Evolutionary conservation across 176 grass and related monocot species (phyloP), one percentile per base, ranked within the genome.

Genomic region (Cenchrus purpureus): DNA sequence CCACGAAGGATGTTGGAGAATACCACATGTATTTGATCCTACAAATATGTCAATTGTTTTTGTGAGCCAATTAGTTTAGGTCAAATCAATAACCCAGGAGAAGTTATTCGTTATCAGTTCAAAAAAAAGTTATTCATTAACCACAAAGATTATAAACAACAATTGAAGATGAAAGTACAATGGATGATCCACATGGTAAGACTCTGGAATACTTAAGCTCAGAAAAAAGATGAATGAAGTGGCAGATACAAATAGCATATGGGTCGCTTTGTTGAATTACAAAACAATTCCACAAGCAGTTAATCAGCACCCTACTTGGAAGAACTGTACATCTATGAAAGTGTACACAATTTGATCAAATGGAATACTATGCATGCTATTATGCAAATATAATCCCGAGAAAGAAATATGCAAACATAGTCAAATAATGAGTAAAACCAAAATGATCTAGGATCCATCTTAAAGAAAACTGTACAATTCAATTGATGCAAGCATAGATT

Each of bases 21-120:
- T 55, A 98, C 85, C 42, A 92, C 97, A 79, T 92, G 86, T 80
- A 88, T 93, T 79, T 94, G 81, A 76, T 83, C 97, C 97, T 98
- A 81, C 78, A 68, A 54, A 89, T 63, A 61, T 61, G 9, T 25
- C 58, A 59, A n/a, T 59, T 59, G 19, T 59, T 59, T 55, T 19
- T 59, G 20, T 59, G 57, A 59, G 57, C 6, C 37, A 59, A 59
- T 59, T 59, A 59, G 57, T 59, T 3, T 8, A 5, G 17, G 16
- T 58, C 7, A 58, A 75, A 83, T 64, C 10, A 83, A 73, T 68
- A 56, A 55, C 19, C 12, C 2, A 60, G 2, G 45, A 85, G 9
- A n/a, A n/a, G n/a, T n/a, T n/a, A n/a, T n/a, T n/a, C n/a, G n/a
- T n/a, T n/a, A n/a, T n/a, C n/a, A n/a, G n/a, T n/a, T n/a, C n/a